Conservation (phyloP, 2,329 filamentous ascomycete genomes). For the Cordyceps tenuipes region DNA sequence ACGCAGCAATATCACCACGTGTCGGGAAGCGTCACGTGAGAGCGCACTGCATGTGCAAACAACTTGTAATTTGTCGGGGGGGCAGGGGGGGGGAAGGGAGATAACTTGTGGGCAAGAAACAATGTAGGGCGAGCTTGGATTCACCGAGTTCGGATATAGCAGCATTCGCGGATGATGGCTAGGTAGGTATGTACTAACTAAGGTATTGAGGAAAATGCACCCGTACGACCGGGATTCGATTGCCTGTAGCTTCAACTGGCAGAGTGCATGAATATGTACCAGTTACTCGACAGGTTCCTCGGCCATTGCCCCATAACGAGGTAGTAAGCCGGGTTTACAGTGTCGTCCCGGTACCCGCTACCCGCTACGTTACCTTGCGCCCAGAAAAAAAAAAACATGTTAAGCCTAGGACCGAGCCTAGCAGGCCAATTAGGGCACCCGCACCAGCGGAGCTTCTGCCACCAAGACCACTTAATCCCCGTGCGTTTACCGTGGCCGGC, state of each 20-base stretch:
- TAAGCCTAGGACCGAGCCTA: not conserved
- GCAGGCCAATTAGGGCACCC: slow-evolving; percentile 7
- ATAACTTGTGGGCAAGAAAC: not conserved
- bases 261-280: not conserved
- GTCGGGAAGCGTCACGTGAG: not conserved
- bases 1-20: not conserved
- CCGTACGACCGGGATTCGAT: slow-evolving; percentile 4
- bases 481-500: slow-evolving; percentile 7
- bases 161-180: no score
- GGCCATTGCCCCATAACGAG: not conserved
- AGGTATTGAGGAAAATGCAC: not conserved
- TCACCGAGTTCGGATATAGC: no score
- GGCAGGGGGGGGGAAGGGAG: no score
- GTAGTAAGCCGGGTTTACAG: not conserved
- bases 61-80: no score
- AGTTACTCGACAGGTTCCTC: slow-evolving; percentile 1
- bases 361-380: slow-evolving; percentile 10
- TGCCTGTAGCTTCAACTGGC: not conserved
- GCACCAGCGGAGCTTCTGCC: slow-evolving; percentile 3
- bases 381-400: not conserved
- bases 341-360: slow-evolving; percentile 5
- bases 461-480: slow-evolving; percentile 6
- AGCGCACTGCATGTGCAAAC: not conserved
- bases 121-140: not conserved
- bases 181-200: no score